Percentiles rank a stretch among this genome's conserved stretches.
Conservation (phyloP, 2,329 filamentous ascomycete genomes). For the Sclerotinia borealis region DNA sequence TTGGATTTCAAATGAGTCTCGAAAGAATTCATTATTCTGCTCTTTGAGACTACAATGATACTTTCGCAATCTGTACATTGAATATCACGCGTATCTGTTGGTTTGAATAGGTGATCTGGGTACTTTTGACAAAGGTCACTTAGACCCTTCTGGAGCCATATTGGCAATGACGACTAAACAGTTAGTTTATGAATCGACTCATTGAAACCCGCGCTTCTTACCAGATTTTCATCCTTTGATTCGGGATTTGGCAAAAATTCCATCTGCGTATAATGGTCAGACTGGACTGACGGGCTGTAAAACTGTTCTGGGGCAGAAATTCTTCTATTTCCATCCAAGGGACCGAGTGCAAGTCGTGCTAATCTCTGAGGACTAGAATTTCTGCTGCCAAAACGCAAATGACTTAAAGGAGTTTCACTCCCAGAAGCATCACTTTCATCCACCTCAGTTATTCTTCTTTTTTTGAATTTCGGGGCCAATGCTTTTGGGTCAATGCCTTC, state of each 20-base stretch:
- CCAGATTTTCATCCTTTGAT: background rate
- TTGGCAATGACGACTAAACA: background rate
- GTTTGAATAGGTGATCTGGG: background rate
- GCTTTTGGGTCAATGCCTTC: constrained; percentile 8
- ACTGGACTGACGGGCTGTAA: constrained; percentile 5
- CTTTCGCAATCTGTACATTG: constrained; percentile 4
- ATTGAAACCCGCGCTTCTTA: background rate
- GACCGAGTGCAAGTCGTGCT: background rate
- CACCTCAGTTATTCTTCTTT: constrained; percentile 5
- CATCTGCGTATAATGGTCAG: background rate
- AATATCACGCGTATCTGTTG: background rate
- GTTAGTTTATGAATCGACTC: background rate
- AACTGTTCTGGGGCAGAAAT: background rate
- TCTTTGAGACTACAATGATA: background rate
- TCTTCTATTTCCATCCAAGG: constrained; percentile 4
- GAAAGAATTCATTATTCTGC: background rate
- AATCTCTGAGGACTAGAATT: constrained; percentile 1
- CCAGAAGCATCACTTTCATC: constrained; percentile 7
- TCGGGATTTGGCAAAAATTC: background rate
- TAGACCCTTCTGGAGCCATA: constrained; percentile 5
- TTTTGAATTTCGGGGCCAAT: background rate
- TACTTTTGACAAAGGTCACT: constrained; percentile 3
- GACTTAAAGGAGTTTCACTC: background rate
- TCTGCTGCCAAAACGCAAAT: background rate
- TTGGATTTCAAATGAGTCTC: constrained; percentile 1